Conservation (phyloP, 805 yeast genomes). For the Huiozyma naganishii region DNA sequence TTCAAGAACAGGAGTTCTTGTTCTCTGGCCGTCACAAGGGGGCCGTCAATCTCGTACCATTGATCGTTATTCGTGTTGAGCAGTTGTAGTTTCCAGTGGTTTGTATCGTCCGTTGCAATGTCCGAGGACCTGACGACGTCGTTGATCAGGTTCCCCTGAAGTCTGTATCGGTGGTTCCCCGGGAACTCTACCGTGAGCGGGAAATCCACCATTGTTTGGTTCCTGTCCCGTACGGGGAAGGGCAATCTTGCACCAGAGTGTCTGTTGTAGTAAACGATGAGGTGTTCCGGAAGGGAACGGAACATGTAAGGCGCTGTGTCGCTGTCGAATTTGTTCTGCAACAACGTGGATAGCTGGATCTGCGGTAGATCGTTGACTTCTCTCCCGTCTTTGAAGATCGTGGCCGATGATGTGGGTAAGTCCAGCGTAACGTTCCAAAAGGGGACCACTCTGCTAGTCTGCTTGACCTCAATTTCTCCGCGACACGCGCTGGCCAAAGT, state of each 20-base stretch:
- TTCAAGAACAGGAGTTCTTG: constrained; percentile 50
- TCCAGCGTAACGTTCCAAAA: constrained; percentile 38
- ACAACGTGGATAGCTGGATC: constrained; percentile 33
- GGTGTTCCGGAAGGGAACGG: constrained; percentile 40
- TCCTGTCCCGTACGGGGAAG: constrained; percentile 32
- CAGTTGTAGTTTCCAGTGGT: constrained; percentile 41
- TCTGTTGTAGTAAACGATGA: constrained; percentile 51
- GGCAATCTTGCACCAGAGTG: constrained; percentile 26
- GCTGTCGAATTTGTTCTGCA: constrained; percentile 30
- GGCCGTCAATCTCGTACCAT: constrained; percentile 55
- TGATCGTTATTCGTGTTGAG: constrained; percentile 29
- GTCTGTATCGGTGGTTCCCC: constrained; percentile 23
- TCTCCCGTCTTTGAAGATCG: constrained; percentile 38
- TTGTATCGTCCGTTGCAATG: constrained; percentile 25
- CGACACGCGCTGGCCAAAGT: constrained; percentile 34
- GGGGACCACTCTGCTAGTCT: constrained; percentile 8
- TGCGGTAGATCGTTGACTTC: constrained; percentile 43
- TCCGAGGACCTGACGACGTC: constrained; percentile 11
- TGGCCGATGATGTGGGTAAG: constrained; percentile 41
- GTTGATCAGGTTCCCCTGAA: constrained; percentile 41
- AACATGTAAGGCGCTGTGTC: constrained; percentile 6
- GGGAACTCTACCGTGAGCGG: constrained; percentile 24
- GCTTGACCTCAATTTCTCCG: constrained; percentile 34
- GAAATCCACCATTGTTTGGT: constrained; percentile 55
- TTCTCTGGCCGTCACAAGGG: constrained; percentile 36